These are phyloP conservation scores for Elsinoe perseae DNA, from an alignment of 2,329 filamentous ascomycete species.

Conservation along the genomic window DNA sequence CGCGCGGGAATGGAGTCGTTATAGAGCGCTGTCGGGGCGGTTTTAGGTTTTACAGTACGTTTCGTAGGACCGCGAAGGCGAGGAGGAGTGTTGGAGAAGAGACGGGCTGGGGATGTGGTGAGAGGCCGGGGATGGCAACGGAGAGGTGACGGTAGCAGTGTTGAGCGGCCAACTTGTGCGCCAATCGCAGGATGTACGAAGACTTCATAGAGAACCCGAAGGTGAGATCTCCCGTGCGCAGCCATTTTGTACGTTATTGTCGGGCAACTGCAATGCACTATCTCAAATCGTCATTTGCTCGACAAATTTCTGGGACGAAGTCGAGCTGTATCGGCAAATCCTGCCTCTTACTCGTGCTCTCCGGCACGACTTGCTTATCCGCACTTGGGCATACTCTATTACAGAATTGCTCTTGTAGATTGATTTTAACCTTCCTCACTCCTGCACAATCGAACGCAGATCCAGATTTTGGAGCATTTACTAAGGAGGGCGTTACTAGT, in stretches of 20 bases:
- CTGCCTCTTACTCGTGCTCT: not conserved
- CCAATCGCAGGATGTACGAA: conserved; percentile 34
- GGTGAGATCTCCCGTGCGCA: conserved; percentile 5
- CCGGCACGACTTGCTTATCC: not conserved
- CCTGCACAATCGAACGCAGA: too few species aligned
- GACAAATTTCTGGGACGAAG: not conserved
- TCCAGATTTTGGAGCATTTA: too few species aligned
- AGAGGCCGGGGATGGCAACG: not conserved
- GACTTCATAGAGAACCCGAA: conserved; percentile 37
- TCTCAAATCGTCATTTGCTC: not conserved
- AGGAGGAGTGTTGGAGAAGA: conserved; percentile 24
- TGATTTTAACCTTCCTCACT: not conserved
- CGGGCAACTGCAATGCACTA: not conserved
- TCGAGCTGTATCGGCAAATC: not conserved
- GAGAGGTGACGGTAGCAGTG: not conserved
- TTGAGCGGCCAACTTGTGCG: not conserved
- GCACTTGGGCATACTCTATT: not conserved
- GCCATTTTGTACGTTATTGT: not conserved
- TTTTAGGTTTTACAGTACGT: conserved; percentile 24
- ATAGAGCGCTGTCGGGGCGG: conserved; percentile 29
- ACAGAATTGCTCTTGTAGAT: not conserved
- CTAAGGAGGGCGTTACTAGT: too few species aligned
- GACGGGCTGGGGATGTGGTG: conserved; percentile 9
- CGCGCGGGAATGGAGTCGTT: conserved; percentile 44
- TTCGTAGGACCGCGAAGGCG: conserved; percentile 26